Percentiles rank a stretch among this genome's conserved stretches.
phyloP scores from a whole-genome alignment of 495 filamentous ascomycete species.

The Aspergillus incahuasiensis region DNA sequence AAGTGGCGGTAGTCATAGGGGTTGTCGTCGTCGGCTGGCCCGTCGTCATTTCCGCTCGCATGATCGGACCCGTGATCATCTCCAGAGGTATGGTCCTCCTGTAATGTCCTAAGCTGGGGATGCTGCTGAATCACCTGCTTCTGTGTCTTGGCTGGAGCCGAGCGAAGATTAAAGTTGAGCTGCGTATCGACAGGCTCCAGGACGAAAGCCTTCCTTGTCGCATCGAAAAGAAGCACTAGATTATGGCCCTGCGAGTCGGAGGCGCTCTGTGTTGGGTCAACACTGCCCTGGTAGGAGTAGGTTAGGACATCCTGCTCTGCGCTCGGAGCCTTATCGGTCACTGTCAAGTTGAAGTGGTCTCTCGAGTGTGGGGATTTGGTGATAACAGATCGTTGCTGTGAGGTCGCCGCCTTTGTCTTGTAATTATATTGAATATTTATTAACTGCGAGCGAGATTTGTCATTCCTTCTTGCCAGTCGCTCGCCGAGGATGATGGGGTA shows the following conservation, averaged over 20 bases:
- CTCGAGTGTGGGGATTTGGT: conserved; percentile 34
- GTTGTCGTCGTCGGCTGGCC: conserved; percentile 47
- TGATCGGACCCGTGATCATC: conserved; percentile 39
- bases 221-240: conserved; percentile 51
- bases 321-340: conserved; percentile 45
- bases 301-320: conserved; percentile 36
- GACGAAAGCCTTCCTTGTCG: conserved; percentile 44
- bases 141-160: conserved; percentile 43
- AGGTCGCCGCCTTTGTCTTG: conserved; percentile 45
- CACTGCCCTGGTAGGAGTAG: conserved; percentile 49
- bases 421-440: conserved; percentile 50
- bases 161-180: conserved; percentile 54
- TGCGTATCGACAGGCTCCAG: conserved; percentile 48
- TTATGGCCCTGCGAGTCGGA: conserved; percentile 31
- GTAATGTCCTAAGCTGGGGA: conserved; percentile 40
- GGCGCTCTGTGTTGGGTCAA: conserved; percentile 33
- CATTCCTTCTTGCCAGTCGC: conserved; percentile 27
- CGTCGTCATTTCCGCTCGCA: conserved; percentile 38
- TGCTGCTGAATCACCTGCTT: conserved; percentile 43
- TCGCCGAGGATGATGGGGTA: conserved; percentile 45
- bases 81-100: conserved; percentile 35
- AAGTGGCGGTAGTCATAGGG: conserved; percentile 59
- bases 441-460: conserved; percentile 22
- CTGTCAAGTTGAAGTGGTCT: conserved; percentile 45
- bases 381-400: conserved; percentile 37